Percentiles rank a stretch among this genome's conserved stretches.
Evolutionary conservation across 2,329 filamentous ascomycete species (phyloP).

Genomic region (Sporothrix mexicana): DNA sequence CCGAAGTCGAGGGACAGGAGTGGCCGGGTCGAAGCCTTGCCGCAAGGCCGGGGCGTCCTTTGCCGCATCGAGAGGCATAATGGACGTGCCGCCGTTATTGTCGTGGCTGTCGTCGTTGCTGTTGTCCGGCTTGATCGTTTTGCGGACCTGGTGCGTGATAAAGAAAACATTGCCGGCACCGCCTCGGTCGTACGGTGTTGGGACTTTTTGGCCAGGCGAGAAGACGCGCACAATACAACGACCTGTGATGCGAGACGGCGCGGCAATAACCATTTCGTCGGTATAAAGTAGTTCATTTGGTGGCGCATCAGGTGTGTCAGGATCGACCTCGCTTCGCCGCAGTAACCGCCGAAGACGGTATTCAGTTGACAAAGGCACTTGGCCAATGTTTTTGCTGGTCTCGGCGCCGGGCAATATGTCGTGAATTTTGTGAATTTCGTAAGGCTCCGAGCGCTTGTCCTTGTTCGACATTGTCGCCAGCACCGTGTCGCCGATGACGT

Average conservation of each 20-base stretch:
- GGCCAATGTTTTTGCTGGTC: not conserved
- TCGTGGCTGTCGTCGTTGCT: not conserved
- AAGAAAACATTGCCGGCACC: conserved; percentile 72
- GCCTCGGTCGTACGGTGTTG: conserved; percentile 67
- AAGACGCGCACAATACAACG: conserved; percentile 67
- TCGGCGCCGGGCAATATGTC: conserved; percentile 41
- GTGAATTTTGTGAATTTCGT: conserved; percentile 62
- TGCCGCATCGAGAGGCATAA: not conserved
- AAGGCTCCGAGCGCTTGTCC: conserved; percentile 60
- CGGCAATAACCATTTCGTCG: conserved; percentile 47
- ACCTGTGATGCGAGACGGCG: conserved; percentile 52
- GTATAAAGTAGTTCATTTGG: conserved; percentile 68
- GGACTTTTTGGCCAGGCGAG: conserved; percentile 51
- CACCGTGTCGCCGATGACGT: conserved; percentile 64
- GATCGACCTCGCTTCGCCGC: conserved; percentile 54
- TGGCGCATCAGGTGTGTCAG: conserved; percentile 41
- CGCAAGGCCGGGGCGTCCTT: conserved; percentile 45
- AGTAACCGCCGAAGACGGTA: conserved; percentile 58
- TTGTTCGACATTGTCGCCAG: conserved; percentile 50
- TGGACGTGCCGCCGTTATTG: too few relatives aligned
- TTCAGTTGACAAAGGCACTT: not conserved
- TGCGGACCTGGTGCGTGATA: conserved; percentile 51
- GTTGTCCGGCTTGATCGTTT: not conserved
- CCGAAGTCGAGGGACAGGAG: conserved; percentile 50
- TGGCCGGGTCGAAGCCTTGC: conserved; percentile 61